Percentiles rank a stretch among this genome's conserved stretches.
Evolutionary conservation across 495 filamentous ascomycete genomes (phyloP).

Genomic region (Pseudoneurospora amorphoporcata): DNA sequence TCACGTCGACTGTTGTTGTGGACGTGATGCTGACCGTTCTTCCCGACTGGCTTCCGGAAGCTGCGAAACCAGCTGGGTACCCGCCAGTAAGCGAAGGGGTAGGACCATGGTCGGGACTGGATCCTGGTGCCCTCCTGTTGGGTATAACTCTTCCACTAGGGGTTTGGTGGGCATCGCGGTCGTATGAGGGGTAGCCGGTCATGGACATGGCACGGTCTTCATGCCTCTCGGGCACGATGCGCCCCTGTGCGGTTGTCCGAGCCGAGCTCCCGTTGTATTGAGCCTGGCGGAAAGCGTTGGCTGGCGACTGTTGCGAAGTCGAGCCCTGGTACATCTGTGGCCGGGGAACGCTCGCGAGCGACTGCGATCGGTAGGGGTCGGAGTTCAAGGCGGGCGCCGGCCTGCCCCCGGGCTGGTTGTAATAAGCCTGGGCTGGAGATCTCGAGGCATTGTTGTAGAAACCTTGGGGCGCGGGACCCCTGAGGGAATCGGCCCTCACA

Average conservation of each 20-base stretch:
- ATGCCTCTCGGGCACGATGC: constrained; percentile 81
- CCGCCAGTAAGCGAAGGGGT: constrained; percentile 3
- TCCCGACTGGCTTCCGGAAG: constrained; percentile 31
- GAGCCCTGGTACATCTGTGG: constrained; percentile 55
- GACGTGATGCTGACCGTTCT: constrained; percentile 45
- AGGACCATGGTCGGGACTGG: constrained; percentile 9
- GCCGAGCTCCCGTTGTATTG: constrained; percentile 52
- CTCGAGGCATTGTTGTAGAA: constrained; percentile 44
- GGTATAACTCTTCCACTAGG: constrained; percentile 87
- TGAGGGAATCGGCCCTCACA: constrained; percentile 24
- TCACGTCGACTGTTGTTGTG: constrained; percentile 26
- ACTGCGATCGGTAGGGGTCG: constrained; percentile 80
- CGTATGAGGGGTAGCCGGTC: constrained; percentile 65
- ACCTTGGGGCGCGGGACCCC: constrained; percentile 38
- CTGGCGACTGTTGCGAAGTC: constrained; percentile 56
- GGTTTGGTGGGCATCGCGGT: constrained; percentile 73
- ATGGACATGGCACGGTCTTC: constrained; percentile 95
- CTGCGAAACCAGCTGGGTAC: constrained; percentile 15
- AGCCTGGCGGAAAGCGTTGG: constrained; percentile 64
- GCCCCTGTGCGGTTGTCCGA: constrained; percentile 80
- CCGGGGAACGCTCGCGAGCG: constrained; percentile 66
- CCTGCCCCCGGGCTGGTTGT: constrained; percentile 34
- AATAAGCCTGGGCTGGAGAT: constrained; percentile 44
- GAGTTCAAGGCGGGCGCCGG: constrained; percentile 66
- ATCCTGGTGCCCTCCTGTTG: constrained; percentile 38